Base-by-base conservation (phyloP, 2,329 filamentous ascomycete genomes). In the Chaetomium sp. region DNA sequence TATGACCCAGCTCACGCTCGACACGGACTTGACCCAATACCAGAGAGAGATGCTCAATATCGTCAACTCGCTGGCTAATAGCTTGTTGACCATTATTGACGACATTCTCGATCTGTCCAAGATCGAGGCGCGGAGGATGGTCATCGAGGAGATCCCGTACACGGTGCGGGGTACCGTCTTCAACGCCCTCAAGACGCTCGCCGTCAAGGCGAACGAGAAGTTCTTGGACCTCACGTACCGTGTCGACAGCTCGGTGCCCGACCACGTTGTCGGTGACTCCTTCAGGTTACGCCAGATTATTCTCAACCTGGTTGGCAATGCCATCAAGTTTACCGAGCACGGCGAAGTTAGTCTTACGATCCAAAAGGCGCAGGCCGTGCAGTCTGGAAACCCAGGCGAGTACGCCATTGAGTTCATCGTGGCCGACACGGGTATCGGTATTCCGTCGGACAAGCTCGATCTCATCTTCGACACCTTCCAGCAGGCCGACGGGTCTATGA, bases 401-500 rank as follows among this genome's bases (percentile, higher is more conserved):
- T 96, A 95, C 65, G 88, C 91, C 34, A 92, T 96, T 69, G 91
- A 97, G 72, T 97, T 97, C 72, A 86, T 92, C 53, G 94, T 99
- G 37, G 88, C 89, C 19, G 94, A 97, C 70, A 97, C 94, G 38
- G 94, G 94, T 64, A 99, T 97, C 66, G 94, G 94, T 66, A 97
- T 97, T 65, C 89, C 92, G 66, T 83, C 88, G 61, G 91, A 97
- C 73, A 97, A 97, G 75, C 81, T 97, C 52, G 91, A 96, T 68
- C 79, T 97, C 62, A 97, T 99, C 68, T 97, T 99, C 72, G 94
- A 97, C 73, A 97, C 92, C 0, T 97, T 97, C 84, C 92, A 96
- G 71, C 94, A 97, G 75, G 94, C 94, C 19, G 94, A 97, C 69
- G 92, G 92, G 40, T 96, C 91, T 37, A 97, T 95, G 71, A 97